Base-by-base conservation (phyloP, 2,329 filamentous ascomycete genomes). In the Gyromitra esculenta region DNA sequence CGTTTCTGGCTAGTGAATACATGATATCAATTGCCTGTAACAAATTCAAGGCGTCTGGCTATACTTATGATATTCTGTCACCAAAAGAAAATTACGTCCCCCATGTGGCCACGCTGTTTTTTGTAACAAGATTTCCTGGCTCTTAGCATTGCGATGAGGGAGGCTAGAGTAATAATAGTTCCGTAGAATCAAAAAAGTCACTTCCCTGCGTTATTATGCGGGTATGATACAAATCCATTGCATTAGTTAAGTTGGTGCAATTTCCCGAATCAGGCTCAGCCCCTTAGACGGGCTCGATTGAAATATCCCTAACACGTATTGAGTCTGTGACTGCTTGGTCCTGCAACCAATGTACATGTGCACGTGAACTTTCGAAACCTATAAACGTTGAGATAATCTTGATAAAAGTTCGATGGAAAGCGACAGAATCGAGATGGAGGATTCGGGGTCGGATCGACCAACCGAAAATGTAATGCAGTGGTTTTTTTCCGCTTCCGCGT, bases 1-100 rank as follows among this genome's bases (percentile, higher is more conserved):
- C 59, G 39, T 69, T 71, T 64, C 48, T 64, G 66, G 66, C 72
- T 75, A 71, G 72, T 75, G 72, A 75, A 70, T 25, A 45, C 59
- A 75, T 70, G 41, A 71, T 59, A 52, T 59, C 39, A 25, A 59
- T 45, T 70, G 37, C 65, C 65, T 75, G 50, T 75, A 70, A 59
- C 50, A 75, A 70, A 75, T 25, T 70, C 43, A 70, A 65, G 72
- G 59, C 35, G 65, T 57, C 70, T 75, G 50, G 65, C 60, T 43
- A 69, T 37, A 62, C 52, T 73, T 59, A 60, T 69, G 59, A 75
- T 70, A 56, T 74, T 63, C 37, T 69, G 37, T 74, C 56, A 48
- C 50, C 15, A 18, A 56, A 56, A 57, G 50, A 59, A 65, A 71
- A 48, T n/a, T 57, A 45, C 31, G 35, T 62, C 66, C 37, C 52